These are phyloP conservation scores for Spergularia marina DNA, from an alignment of 148 eudicot genomes.

Conservation along the genomic window DNA sequence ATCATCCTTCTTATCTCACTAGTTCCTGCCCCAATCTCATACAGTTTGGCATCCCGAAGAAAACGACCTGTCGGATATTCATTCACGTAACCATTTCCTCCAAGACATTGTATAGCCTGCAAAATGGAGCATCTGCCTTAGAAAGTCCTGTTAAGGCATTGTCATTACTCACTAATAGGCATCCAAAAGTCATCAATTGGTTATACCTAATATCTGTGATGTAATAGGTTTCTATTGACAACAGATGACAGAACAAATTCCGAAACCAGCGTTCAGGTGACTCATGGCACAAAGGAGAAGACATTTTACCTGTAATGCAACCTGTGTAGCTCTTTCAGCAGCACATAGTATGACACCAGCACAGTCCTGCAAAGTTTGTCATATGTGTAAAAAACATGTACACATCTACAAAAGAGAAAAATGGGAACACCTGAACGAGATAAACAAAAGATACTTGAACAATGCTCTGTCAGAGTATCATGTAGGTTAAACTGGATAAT, in stretches of 20 bases:
- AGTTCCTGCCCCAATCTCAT: slow-evolving; percentile 97
- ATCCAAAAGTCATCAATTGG: too few relatives aligned
- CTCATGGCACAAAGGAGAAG: neutral
- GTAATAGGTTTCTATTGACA: too few relatives aligned
- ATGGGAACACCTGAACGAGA: neutral
- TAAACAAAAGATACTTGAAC: neutral
- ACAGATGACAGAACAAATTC: neutral
- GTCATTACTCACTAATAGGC: too few relatives aligned
- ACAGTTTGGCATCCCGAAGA: slow-evolving; percentile 93
- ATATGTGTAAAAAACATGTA: too few relatives aligned
- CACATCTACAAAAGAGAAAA: neutral
- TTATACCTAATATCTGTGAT: too few relatives aligned
- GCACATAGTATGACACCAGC: slow-evolving; percentile 91
- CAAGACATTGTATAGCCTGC: slow-evolving; percentile 96
- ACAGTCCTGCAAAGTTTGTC: slow-evolving; percentile 61
- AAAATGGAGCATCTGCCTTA: neutral
- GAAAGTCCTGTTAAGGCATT: neutral
- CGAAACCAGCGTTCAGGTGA: neutral
- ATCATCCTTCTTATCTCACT: slow-evolving; percentile 94
- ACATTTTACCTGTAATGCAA: slow-evolving; percentile 81
- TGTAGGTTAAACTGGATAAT: neutral
- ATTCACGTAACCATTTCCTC: slow-evolving; percentile 93
- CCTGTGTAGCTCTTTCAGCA: slow-evolving; percentile 98
- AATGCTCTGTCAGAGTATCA: neutral
- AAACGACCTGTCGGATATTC: slow-evolving; percentile 93